Percentiles rank a stretch among this genome's conserved stretches.
These are phyloP conservation scores for Candida vaughaniae DNA, from an alignment of 805 yeast genomes.

Conservation along the genomic window DNA sequence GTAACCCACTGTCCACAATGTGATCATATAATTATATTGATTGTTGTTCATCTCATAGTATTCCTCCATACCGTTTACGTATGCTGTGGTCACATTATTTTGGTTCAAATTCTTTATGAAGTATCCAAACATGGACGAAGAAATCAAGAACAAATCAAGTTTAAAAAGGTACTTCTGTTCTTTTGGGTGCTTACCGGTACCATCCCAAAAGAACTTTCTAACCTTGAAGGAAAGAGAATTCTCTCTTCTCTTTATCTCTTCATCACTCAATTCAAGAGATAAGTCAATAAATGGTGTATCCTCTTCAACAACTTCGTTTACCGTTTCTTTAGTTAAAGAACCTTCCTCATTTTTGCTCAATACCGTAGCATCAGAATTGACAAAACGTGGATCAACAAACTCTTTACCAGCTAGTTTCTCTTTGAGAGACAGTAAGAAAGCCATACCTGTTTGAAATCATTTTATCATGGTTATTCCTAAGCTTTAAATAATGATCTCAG, in stretches of 20 bases:
- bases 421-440: too few relatives aligned
- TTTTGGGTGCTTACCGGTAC: slow-evolving; percentile 34
- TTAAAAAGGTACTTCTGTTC: slow-evolving; percentile 34
- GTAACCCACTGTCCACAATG: slow-evolving; percentile 52
- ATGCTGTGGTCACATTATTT: slow-evolving; percentile 44
- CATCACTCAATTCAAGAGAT: slow-evolving; percentile 1
- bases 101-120: slow-evolving; percentile 46
- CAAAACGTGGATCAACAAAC: slow-evolving; percentile 1
- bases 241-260: slow-evolving; percentile 1
- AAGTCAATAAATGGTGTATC: slow-evolving; percentile 7
- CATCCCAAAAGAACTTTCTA: slow-evolving; percentile 35
- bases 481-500: too few relatives aligned
- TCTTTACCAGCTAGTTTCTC: not conserved
- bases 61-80: slow-evolving; percentile 48
- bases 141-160: slow-evolving; percentile 47
- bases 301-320: not conserved
- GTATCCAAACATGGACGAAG: slow-evolving; percentile 54
- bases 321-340: slow-evolving; percentile 2
- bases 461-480: too few relatives aligned
- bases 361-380: too few relatives aligned
- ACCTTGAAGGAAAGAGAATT: slow-evolving; percentile 5
- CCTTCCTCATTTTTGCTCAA: not conserved
- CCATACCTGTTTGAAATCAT: too few relatives aligned
- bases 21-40: slow-evolving; percentile 44
- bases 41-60: slow-evolving; percentile 38